Evolutionary conservation across 2,329 filamentous ascomycete species (phyloP).

Genomic region (Monosporascus sp.): DNA sequence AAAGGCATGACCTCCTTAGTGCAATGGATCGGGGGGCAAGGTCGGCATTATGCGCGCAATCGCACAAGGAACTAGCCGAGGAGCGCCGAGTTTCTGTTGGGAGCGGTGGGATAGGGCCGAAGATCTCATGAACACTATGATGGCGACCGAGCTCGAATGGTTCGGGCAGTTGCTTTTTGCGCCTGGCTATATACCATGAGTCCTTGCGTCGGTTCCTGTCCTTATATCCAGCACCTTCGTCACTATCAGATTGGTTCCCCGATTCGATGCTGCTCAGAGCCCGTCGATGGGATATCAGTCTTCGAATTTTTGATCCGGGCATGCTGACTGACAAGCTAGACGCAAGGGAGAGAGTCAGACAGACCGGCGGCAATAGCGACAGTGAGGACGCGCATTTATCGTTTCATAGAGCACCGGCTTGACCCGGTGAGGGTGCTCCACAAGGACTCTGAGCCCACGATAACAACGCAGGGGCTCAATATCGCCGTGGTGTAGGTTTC

Average conservation of each 20-base stretch:
- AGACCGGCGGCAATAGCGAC: background rate
- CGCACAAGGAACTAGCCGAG: conserved; percentile 43
- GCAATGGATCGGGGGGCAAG: conserved; percentile 21
- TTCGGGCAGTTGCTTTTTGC: conserved; percentile 30
- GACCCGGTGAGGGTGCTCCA: background rate
- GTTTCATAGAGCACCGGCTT: background rate
- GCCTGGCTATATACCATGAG: conserved; percentile 21
- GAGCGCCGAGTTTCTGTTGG: conserved; percentile 34
- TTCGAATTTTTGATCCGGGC: conserved; percentile 39
- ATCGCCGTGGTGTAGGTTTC: background rate
- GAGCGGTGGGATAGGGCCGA: conserved; percentile 32
- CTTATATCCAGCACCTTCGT: conserved; percentile 3
- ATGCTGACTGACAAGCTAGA: conserved; percentile 23
- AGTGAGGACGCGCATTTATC: background rate
- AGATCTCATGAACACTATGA: conserved; percentile 35
- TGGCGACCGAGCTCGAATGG: conserved; percentile 33
- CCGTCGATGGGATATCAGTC: conserved; percentile 33
- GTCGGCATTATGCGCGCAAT: conserved; percentile 33
- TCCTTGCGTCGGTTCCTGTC: conserved; percentile 15
- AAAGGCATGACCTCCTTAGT: conserved; percentile 30
- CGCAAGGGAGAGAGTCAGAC: background rate
- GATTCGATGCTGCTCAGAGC: conserved; percentile 17
- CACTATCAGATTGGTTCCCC: conserved; percentile 15
- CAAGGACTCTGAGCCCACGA: background rate
- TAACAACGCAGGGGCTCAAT: background rate